A percentile compares a stretch with the other conserved stretches of the same genome.
phyloP scores from a whole-genome alignment of 2,329 filamentous ascomycete species.

The Pestalotiopsis sp. region DNA sequence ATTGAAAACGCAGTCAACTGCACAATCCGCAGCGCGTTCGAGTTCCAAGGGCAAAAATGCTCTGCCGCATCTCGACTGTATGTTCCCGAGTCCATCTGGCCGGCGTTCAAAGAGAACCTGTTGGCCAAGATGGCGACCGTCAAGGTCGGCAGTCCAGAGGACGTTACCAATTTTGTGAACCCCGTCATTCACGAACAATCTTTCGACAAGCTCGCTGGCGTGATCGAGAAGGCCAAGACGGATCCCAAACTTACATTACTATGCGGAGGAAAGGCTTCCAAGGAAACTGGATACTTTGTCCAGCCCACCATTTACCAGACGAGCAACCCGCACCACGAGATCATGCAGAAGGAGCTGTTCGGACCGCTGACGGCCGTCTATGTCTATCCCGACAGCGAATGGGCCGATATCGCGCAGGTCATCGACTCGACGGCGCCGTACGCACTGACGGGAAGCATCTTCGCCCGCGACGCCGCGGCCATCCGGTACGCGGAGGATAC shows the following conservation, averaged over 20 bases:
- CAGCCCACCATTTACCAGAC: conserved; percentile 47
- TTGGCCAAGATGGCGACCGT: conserved; percentile 25
- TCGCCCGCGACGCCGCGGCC: conserved; percentile 47
- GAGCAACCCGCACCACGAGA: conserved; percentile 39
- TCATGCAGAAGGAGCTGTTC: conserved; percentile 49
- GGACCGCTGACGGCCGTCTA: conserved; percentile 46
- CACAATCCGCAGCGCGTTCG: conserved; percentile 48
- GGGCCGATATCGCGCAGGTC: conserved; percentile 32
- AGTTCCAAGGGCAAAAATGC: conserved; percentile 54
- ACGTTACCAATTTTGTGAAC: conserved; percentile 41
- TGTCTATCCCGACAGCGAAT: conserved; percentile 48
- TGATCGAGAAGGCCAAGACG: conserved; percentile 44
- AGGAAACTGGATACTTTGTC: conserved; percentile 43
- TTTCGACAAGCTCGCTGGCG: conserved; percentile 43
- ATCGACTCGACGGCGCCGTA: conserved; percentile 43
- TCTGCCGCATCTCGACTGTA: conserved; percentile 45
- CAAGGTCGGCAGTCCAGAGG: conserved; percentile 31
- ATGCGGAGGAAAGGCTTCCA: conserved; percentile 44
- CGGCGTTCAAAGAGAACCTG: conserved; percentile 30
- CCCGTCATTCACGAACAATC: conserved; percentile 49
- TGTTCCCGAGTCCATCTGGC: conserved; percentile 35
- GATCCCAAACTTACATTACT: conserved; percentile 44
- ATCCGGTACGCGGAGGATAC: conserved; percentile 50
- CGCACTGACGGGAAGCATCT: conserved; percentile 49
- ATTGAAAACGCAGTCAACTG: conserved; percentile 44